phyloP scores from a whole-genome alignment of 805 yeast species.

The Schwanniomyces occidentalis region DNA sequence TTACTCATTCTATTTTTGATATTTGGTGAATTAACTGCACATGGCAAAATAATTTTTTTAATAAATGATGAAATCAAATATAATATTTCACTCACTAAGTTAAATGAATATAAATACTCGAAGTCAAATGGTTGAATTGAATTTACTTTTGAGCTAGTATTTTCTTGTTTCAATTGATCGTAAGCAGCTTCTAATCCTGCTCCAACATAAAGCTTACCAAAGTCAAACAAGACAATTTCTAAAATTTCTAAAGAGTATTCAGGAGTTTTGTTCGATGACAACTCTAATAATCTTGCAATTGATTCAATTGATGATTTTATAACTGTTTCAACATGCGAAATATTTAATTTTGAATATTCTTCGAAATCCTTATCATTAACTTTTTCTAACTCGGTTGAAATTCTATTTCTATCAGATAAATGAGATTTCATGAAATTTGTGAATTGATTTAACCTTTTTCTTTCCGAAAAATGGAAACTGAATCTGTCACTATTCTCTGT shows the following conservation, averaged over 20 bases:
- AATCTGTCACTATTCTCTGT: conserved; percentile 23
- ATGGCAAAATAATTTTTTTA: conserved; percentile 73
- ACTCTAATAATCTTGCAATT: conserved; percentile 72
- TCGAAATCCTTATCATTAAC: conserved; percentile 17
- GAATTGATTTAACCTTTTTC: conserved; percentile 51
- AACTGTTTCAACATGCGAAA: conserved; percentile 58
- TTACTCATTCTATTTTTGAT: conserved; percentile 60
- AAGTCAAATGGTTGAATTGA: conserved; percentile 39
- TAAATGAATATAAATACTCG: conserved; percentile 49
- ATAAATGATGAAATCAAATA: conserved; percentile 69
- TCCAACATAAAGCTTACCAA: conserved; percentile 75
- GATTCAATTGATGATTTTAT: conserved; percentile 75
- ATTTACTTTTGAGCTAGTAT: conserved; percentile 21
- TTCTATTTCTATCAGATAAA: conserved; percentile 39
- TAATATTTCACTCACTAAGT: conserved; percentile 58
- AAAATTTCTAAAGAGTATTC: conserved; percentile 65
- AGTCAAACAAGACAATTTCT: conserved; percentile 64
- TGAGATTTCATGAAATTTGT: conserved; percentile 57
- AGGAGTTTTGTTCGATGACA: conserved; percentile 61
- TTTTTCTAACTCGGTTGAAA: conserved; percentile 14
- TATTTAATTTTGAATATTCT: conserved; percentile 31
- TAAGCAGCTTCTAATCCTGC: conserved; percentile 73
- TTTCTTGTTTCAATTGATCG: conserved; percentile 41
- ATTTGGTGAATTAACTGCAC: conserved; percentile 60
- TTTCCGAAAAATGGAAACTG: conserved; percentile 36